Conservation (phyloP, 768 basidiomycete genomes). For the Tricholoma furcatifolium region DNA sequence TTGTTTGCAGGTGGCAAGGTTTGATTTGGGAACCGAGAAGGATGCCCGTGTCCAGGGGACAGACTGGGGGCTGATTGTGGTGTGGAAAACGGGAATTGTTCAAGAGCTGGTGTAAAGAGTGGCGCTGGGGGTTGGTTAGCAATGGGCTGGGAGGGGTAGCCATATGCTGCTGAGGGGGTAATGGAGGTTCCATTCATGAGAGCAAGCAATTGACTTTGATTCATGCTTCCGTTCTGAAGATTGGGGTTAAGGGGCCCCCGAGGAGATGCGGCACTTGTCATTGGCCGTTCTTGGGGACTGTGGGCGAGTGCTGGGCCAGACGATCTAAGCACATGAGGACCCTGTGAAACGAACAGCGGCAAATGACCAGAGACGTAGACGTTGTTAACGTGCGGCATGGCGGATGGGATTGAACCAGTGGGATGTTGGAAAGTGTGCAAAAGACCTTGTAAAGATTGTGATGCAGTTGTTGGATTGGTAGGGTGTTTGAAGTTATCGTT, state of each 20-base stretch:
- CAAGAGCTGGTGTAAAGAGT: neutral
- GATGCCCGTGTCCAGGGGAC: neutral
- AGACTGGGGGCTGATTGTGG: neutral
- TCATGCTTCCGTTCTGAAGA: constrained; percentile 44
- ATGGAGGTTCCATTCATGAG: constrained; percentile 36
- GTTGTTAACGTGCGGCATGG: constrained; percentile 13
- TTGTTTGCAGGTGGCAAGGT: constrained; percentile 8
- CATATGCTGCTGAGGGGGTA: neutral
- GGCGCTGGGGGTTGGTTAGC: neutral
- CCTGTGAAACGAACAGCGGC: neutral
- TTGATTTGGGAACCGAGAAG: constrained; percentile 1
- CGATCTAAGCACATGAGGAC: neutral
- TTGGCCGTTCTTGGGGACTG: constrained; percentile 46
- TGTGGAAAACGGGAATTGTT: neutral
- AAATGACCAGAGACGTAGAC: constrained; percentile 17
- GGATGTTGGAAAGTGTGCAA: constrained; percentile 12
- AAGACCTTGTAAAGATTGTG: neutral
- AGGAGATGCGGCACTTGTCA: constrained; percentile 45
- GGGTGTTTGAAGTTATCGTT: constrained; percentile 11
- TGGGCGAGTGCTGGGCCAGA: constrained; percentile 15
- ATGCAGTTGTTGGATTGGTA: constrained; percentile 3
- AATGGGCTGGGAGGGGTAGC: neutral
- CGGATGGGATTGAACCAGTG: constrained; percentile 2
- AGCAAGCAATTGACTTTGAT: constrained; percentile 47
- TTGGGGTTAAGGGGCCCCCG: constrained; percentile 28